Evolutionary conservation across 176 grass and related monocot genomes (phyloP).

Genomic region (Typha latifolia): DNA sequence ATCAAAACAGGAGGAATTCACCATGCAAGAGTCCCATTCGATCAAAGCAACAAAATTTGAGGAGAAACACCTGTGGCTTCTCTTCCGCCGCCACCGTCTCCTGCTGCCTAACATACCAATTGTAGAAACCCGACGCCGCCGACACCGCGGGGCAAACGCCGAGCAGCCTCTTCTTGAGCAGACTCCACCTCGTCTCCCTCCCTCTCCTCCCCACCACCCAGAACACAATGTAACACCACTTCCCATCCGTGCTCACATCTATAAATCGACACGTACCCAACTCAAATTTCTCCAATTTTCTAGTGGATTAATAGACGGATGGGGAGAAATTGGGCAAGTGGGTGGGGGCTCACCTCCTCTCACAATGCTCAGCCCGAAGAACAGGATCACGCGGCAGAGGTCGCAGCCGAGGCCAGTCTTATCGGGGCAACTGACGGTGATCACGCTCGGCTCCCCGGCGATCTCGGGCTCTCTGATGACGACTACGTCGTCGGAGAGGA

Average conservation of each 20-base stretch:
- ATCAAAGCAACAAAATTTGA: conserved; percentile 17
- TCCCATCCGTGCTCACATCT: conserved; percentile 84
- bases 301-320: not conserved
- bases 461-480: not conserved
- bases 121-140: not conserved
- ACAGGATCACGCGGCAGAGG: conserved; percentile 6
- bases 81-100: not conserved
- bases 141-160: conserved; percentile 3
- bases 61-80: conserved; percentile 10
- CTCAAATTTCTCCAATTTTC: not conserved
- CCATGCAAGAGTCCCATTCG: conserved; percentile 20
- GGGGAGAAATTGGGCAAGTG: not conserved
- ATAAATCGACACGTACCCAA: not conserved
- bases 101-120: not conserved
- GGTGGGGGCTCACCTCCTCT: not conserved
- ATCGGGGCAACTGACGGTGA: conserved; percentile 7
- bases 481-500: conserved; percentile 1
- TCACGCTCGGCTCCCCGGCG: not conserved
- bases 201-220: conserved; percentile 41
- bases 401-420: conserved; percentile 9
- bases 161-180: conserved; percentile 38
- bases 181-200: conserved; percentile 28
- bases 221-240: conserved; percentile 77
- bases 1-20: not conserved
- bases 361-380: conserved; percentile 8